Base-by-base conservation (phyloP, 768 basidiomycete genomes). In the Harrya chromipes region DNA sequence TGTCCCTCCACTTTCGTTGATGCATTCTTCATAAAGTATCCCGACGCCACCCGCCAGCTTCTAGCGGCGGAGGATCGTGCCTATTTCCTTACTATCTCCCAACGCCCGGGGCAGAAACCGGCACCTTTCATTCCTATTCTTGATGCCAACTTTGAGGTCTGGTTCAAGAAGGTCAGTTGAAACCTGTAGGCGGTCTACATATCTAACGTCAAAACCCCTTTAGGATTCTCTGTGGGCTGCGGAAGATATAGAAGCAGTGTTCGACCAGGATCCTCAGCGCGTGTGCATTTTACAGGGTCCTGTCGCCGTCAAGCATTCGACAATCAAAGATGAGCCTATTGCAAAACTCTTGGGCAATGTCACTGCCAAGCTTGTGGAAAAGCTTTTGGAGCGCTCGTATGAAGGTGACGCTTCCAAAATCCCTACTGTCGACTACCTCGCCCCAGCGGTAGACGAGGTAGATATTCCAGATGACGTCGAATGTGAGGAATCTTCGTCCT, bases 241-340 rank as follows among this genome's bases (percentile, higher is more conserved):
- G 3, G 95, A 97, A 70, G 97, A 99, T 67, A 94, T 97, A 56
- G 97, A 98, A 53, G 95, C 94, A 13, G 94, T 99, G 36, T 97
- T 98, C 63, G 97, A 98, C 71, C 93, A 95, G 72, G 97, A 98
- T 69, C 95, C 95, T 21, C 91, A 99, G 69, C 87, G 97, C 54
- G 94, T 98, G 23, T 95, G 93, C 64, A 95, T 99, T 59, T 82
- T 99, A 45, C 94, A 97, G 71, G 97, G 97, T 19, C 97, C 97
- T 13, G 87, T 99, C 43, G 94, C 97, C 1, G 92, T 83, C 53
- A 94, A 90, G 69, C 84, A 92, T 70, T 84, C 91, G 9, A 83
- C 74, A 36, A 74, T 83, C 62, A 95, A 93, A 70, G 93, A 99
- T 61, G 92, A 95, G 69, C 94, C 97, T 7, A 87, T 98, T 67